Conservation (phyloP, 768 basidiomycete genomes). For the Boletus rubescentipes region DNA sequence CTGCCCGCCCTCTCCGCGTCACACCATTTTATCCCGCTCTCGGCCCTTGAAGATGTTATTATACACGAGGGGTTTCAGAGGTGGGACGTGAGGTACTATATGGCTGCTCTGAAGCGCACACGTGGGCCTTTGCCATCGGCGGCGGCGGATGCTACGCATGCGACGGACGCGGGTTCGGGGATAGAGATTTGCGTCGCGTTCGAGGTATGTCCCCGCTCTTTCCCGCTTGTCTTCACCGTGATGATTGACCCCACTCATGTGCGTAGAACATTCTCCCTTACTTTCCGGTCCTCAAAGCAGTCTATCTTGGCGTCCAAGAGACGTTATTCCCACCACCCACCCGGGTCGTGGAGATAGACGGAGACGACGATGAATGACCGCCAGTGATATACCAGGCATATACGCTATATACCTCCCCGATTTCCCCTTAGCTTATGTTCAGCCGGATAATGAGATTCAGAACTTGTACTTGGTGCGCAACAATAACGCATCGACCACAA, state of each 20-base stretch:
- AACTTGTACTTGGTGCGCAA: too few relatives aligned
- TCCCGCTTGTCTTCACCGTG: not conserved
- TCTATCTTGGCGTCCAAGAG: conserved; percentile 62
- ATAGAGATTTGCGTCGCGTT: conserved; percentile 52
- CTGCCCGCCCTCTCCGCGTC: conserved; percentile 29
- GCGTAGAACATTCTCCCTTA: conserved; percentile 64
- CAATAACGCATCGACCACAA: too few relatives aligned
- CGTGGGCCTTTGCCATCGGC: too few relatives aligned
- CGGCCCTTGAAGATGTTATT: conserved; percentile 55
- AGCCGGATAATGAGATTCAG: too few relatives aligned
- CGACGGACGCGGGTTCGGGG: not conserved
- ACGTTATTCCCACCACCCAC: conserved; percentile 28
- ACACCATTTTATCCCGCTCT: conserved; percentile 46
- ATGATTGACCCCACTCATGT: not conserved
- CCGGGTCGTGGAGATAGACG: not conserved
- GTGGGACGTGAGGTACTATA: conserved; percentile 73
- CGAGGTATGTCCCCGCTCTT: conserved; percentile 40
- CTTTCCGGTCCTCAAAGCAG: conserved; percentile 55
- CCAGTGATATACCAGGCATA: too few relatives aligned
- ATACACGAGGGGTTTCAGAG: conserved; percentile 72
- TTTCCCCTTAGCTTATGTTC: too few relatives aligned
- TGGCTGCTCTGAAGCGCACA: conserved; percentile 43
- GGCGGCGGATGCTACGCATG: too few relatives aligned
- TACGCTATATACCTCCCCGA: too few relatives aligned
- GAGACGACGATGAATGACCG: not conserved